A percentile compares a stretch with the other conserved stretches of the same genome.
phyloP scores from a whole-genome alignment of 495 filamentous ascomycete species.

The Neurospora sp. region DNA sequence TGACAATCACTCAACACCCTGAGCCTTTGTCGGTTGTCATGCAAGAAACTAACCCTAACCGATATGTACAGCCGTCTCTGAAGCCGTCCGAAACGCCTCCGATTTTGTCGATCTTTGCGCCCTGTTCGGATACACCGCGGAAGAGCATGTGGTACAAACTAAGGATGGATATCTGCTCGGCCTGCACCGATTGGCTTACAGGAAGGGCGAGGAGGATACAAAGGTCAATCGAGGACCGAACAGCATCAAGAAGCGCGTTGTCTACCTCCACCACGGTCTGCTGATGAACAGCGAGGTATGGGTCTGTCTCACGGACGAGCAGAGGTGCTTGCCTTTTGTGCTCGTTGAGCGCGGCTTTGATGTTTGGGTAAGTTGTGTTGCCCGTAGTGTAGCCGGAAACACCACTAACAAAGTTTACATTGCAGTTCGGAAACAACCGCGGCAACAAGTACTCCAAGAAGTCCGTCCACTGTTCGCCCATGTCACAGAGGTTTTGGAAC shows the following conservation, averaged over 20 bases:
- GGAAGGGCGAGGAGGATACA: constrained; percentile 64
- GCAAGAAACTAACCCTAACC: background rate
- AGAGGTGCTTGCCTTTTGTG: constrained; percentile 78
- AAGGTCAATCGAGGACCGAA: constrained; percentile 61
- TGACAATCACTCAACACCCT: background rate
- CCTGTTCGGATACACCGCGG: constrained; percentile 79
- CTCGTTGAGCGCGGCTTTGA: constrained; percentile 90
- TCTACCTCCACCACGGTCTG: constrained; percentile 92
- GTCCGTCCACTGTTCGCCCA: constrained; percentile 60
- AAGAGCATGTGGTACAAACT: constrained; percentile 94
- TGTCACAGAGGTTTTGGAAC: constrained; percentile 78
- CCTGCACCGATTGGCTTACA: constrained; percentile 75
- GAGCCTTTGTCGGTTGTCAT: background rate
- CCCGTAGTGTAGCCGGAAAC: background rate
- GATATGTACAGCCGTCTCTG: constrained; percentile 34
- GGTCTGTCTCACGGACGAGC: constrained; percentile 82
- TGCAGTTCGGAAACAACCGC: constrained; percentile 82
- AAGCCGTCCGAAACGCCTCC: constrained; percentile 53
- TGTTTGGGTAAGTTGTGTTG: constrained; percentile 63
- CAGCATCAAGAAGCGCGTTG: constrained; percentile 71
- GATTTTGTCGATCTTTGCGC: constrained; percentile 91
- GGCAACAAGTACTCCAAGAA: constrained; percentile 99
- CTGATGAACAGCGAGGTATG: constrained; percentile 99
- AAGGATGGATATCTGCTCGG: constrained; percentile 89
- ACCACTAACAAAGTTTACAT: background rate